Conservation (phyloP, 805 yeast genomes). For the Sugiyamaella chiloensis region DNA sequence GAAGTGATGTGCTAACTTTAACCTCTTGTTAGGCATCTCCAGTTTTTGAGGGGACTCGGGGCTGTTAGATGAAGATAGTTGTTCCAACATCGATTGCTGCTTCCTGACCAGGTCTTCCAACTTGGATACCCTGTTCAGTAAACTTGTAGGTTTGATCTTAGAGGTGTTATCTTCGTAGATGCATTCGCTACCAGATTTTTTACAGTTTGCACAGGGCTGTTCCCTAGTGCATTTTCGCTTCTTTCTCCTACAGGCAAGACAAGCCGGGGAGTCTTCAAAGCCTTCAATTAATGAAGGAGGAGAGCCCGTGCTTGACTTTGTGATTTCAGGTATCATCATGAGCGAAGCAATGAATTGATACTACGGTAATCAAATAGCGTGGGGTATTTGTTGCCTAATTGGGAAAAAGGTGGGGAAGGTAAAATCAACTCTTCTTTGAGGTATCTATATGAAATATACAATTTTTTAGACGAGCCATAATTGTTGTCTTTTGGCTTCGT, state of each 20-base stretch:
- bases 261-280: conserved; percentile 10
- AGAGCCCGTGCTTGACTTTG: too few species aligned
- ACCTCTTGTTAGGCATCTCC: not conserved
- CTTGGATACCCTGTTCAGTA: conserved; percentile 6
- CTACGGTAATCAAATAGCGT: too few species aligned
- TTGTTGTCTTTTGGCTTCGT: too few species aligned
- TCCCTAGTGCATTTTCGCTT: conserved; percentile 20
- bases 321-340: too few species aligned
- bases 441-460: too few species aligned
- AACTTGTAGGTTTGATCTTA: not conserved
- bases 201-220: conserved; percentile 16
- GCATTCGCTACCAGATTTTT: conserved; percentile 6
- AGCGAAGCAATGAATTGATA: too few species aligned
- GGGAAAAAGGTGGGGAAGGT: too few species aligned
- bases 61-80: not conserved
- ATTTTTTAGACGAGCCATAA: too few species aligned
- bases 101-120: conserved; percentile 15
- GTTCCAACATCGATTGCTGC: conserved; percentile 11
- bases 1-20: not conserved
- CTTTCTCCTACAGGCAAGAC: conserved; percentile 14
- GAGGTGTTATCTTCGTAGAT: conserved; percentile 7
- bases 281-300: too few species aligned
- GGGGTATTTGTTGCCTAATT: too few species aligned
- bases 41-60: not conserved
- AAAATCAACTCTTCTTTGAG: too few species aligned